Evolutionary conservation across 2,329 filamentous ascomycete genomes (phyloP), one percentile per base, ranked within the genome.

Genomic region (Trichoderma koningii): DNA sequence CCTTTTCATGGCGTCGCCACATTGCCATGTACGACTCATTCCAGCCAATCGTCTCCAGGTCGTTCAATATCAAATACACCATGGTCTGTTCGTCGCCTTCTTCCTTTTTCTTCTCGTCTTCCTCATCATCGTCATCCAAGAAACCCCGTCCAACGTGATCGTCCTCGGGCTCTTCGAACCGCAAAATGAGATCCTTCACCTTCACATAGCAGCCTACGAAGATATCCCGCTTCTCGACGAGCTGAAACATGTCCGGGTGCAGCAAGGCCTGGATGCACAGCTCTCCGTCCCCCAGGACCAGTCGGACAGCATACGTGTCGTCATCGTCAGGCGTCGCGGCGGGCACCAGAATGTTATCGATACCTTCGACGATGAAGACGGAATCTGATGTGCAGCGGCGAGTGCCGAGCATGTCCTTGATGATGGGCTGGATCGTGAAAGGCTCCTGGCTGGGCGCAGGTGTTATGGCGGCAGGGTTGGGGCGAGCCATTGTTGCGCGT

Each of bases 241-340:
- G 78, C 4, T 77, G 76, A 57, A 85, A 82, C 73, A 82, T 76
- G 53, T 78, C 77, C 1, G 77, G 73, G 7, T 73, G 72, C 48
- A 85, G 71, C 7, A 86, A 71, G 0, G 82, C 82, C 70, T 86
- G 83, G n/a, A 86, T 77, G 68, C 81, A 85, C 3, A 85, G 71
- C 69, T 81, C 76, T 1, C 83, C 83, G 67, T 86, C 84, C 44
- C 83, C 81, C 0, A 86, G 77, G 0, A 85, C 62, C 12, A 86
- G 68, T 2, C 83, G 77, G 0, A 85, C 70, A 2, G 76, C 75
- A 38, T 82, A 80, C 77, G 80, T 80, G 71, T 76, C 70, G 17
- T 69, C 73, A 2, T 71, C 74, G 6, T 67, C 62, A 0, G 79
- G 75, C 50, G 59, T 55, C 9, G 41, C 59, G 34, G 41, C 50